Evolutionary conservation across 2,329 filamentous ascomycete genomes (phyloP).

Genomic region (Neonectria sp.): DNA sequence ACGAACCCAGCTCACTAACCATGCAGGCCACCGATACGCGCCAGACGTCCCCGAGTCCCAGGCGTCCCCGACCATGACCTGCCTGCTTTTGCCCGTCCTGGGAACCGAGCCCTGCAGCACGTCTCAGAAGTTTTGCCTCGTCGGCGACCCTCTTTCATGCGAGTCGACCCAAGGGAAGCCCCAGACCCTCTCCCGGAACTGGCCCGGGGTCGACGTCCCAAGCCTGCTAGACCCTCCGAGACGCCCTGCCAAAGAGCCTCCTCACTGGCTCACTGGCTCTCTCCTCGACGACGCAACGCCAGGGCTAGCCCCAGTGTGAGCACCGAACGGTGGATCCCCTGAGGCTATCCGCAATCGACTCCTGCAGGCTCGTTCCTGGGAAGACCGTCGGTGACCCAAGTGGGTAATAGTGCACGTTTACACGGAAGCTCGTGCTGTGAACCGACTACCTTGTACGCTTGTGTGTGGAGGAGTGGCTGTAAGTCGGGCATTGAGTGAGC

Average conservation of each 20-base stretch:
- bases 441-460: background rate
- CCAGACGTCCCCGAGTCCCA: background rate
- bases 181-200: no score
- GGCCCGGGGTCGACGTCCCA: background rate
- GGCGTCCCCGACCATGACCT: background rate
- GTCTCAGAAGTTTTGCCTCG: background rate
- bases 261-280: background rate
- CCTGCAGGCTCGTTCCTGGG: background rate
- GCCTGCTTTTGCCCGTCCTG: background rate
- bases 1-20: background rate
- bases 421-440: background rate
- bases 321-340: constrained; percentile 17
- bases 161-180: no score
- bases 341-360: constrained; percentile 1
- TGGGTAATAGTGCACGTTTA: constrained; percentile 19
- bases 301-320: background rate
- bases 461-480: background rate
- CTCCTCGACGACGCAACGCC: no score
- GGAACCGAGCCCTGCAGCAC: background rate
- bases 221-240: background rate
- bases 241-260: background rate
- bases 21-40: background rate
- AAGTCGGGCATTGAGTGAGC: background rate
- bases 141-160: background rate
- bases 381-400: constrained; percentile 20